These are phyloP conservation scores for Solanum paucissectum DNA, from an alignment of 257 asterid genomes.

Conservation along the genomic window DNA sequence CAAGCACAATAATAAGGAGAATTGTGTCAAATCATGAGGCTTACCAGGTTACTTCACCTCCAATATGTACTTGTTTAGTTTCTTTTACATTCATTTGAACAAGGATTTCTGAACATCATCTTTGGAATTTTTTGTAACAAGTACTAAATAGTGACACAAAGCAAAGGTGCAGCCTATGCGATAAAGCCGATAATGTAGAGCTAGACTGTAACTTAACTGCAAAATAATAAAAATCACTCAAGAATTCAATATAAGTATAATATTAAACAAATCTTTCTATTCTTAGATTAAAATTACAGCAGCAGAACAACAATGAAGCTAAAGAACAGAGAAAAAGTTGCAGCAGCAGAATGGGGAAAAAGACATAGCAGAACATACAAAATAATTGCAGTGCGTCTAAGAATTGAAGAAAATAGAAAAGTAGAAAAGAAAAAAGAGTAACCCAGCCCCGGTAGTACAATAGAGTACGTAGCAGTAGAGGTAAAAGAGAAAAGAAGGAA, in stretches of 20 bases:
- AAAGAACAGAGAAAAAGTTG: background rate
- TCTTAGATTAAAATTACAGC: background rate
- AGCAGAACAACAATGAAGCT: background rate
- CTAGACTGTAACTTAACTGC: background rate
- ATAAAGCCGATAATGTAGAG: background rate
- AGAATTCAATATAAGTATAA: background rate
- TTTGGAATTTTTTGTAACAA: background rate
- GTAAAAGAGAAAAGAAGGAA: background rate
- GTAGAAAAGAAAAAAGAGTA: background rate
- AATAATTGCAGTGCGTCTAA: background rate
- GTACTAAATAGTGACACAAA: background rate
- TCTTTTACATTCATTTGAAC: background rate
- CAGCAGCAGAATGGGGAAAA: background rate
- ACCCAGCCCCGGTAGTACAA: background rate
- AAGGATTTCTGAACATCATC: background rate
- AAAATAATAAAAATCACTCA: background rate
- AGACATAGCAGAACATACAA: background rate
- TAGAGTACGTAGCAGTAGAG: background rate
- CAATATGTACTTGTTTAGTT: background rate
- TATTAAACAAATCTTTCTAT: background rate
- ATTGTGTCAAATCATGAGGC: conserved; percentile 89
- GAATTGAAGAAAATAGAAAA: background rate
- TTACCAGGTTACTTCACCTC: conserved; percentile 50
- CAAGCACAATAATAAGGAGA: conserved; percentile 90
- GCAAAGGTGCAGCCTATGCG: background rate